phyloP scores from a whole-genome alignment of 2,329 filamentous ascomycete species.

The Onygenales sp. region DNA sequence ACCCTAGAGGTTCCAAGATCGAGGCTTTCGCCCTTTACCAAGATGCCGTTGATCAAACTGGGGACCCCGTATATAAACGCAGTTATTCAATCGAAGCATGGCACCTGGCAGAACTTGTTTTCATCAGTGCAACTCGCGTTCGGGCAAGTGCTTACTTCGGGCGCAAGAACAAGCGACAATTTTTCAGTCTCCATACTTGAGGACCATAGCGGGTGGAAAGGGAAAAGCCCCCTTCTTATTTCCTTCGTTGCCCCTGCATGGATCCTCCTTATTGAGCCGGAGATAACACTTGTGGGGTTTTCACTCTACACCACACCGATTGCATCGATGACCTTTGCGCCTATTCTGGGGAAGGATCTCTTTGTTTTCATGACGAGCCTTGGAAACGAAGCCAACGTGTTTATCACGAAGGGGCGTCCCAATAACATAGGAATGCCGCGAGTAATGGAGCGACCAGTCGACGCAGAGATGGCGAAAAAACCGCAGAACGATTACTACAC shows the following conservation, averaged over 20 bases:
- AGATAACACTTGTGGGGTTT: constrained; percentile 11
- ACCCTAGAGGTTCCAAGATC: constrained; percentile 12
- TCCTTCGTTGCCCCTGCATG: constrained; percentile 18
- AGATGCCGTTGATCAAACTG: constrained; percentile 4
- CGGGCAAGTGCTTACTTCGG: constrained; percentile 10
- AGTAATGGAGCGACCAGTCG: constrained; percentile 4
- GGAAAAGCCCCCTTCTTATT: constrained; percentile 16
- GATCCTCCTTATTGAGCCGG: constrained; percentile 11
- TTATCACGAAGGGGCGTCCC: constrained; percentile 18
- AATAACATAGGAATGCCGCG: constrained; percentile 13
- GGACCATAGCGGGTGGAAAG: constrained; percentile 16
- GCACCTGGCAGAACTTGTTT: constrained; percentile 13
- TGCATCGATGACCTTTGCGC: constrained; percentile 4
- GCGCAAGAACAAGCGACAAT: constrained; percentile 8
- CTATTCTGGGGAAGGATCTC: constrained; percentile 12
- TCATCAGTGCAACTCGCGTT: constrained; percentile 16
- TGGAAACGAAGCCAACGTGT: constrained; percentile 13
- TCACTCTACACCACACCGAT: constrained; percentile 12
- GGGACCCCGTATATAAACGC: constrained; percentile 10
- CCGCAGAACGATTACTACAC: neutral
- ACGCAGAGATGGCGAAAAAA: neutral
- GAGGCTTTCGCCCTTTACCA: constrained; percentile 7
- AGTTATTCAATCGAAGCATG: constrained; percentile 7
- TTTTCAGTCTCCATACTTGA: constrained; percentile 12
- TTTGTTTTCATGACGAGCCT: constrained; percentile 13